Percentiles rank a stretch among this genome's conserved stretches.
Conservation (phyloP, 2,329 filamentous ascomycete species). For the Canariomyces notabilis region DNA sequence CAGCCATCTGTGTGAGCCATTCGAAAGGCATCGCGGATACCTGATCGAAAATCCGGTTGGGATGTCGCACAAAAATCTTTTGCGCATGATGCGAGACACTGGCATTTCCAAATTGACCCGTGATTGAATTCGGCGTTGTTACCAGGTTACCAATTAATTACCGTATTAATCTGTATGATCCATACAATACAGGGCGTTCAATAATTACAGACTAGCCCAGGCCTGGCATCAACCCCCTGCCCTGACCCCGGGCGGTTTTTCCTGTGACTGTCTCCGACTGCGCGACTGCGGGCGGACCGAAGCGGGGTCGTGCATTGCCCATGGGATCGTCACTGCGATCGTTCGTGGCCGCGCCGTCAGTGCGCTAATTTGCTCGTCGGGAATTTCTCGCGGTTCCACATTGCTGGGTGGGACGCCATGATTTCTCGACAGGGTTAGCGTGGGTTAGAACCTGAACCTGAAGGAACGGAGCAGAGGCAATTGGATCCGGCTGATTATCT, state of each 20-base stretch:
- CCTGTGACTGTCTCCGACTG: constrained; percentile 27
- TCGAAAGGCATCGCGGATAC: neutral
- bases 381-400: constrained; percentile 3
- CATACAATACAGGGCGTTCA: neutral
- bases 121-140: too few relatives aligned
- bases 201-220: neutral
- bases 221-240: neutral
- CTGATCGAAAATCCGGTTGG: too few relatives aligned
- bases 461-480: too few relatives aligned
- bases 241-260: constrained; percentile 22
- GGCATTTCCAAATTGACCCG: too few relatives aligned
- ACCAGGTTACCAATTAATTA: too few relatives aligned
- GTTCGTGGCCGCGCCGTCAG: constrained; percentile 6
- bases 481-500: too few relatives aligned
- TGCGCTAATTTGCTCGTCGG: constrained; percentile 3
- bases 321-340: constrained; percentile 17
- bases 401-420: constrained; percentile 4
- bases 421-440: constrained; percentile 5
- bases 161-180: too few relatives aligned
- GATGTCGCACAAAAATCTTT: constrained; percentile 7
- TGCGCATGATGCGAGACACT: constrained; percentile 7
- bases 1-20: constrained; percentile 6
- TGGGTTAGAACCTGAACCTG: too few relatives aligned
- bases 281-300: too few relatives aligned
- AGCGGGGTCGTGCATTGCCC: constrained; percentile 27